These are phyloP conservation scores for Aspergillus sp. DNA, from an alignment of 2,329 filamentous ascomycete genomes.

Conservation along the genomic window DNA sequence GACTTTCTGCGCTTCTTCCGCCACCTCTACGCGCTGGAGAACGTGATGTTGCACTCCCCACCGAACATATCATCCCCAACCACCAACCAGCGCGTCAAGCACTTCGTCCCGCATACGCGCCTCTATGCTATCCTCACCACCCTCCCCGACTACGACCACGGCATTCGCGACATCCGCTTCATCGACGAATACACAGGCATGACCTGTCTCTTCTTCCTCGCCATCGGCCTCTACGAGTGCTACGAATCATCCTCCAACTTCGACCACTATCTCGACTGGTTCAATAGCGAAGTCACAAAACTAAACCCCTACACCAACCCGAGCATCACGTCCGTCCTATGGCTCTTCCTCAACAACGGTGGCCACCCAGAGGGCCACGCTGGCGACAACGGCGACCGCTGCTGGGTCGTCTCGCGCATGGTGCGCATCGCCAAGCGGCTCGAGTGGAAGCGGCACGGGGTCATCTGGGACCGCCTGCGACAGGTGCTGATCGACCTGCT, in stretches of 20 bases:
- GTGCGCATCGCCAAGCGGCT: slow-evolving; percentile 28
- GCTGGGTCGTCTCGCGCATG: slow-evolving; percentile 32
- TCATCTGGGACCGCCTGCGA: slow-evolving; percentile 27
- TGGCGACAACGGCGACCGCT: slow-evolving; percentile 25
- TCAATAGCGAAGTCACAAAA: slow-evolving; percentile 21
- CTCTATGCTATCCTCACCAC: slow-evolving; percentile 27
- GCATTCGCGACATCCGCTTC: slow-evolving; percentile 30
- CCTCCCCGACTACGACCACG: slow-evolving; percentile 30
- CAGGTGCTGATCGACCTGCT: slow-evolving; percentile 25
- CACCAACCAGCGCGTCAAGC: slow-evolving; percentile 9
- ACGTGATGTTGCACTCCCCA: slow-evolving; percentile 15
- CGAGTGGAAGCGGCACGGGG: slow-evolving; percentile 28
- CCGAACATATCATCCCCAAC: slow-evolving; percentile 4
- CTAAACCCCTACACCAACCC: slow-evolving; percentile 23
- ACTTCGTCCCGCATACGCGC: slow-evolving; percentile 21
- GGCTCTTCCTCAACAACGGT: slow-evolving; percentile 30
- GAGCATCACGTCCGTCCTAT: slow-evolving; percentile 29
- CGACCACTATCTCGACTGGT: slow-evolving; percentile 27
- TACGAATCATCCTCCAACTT: slow-evolving; percentile 25
- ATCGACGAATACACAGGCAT: slow-evolving; percentile 33
- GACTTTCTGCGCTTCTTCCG: slow-evolving; percentile 31
- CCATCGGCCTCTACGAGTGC: slow-evolving; percentile 26
- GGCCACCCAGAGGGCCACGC: slow-evolving; percentile 21
- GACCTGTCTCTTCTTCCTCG: slow-evolving; percentile 30
- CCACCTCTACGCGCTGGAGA: slow-evolving; percentile 23